These are phyloP conservation scores for Talaromyces nanjingensis DNA, from an alignment of 495 filamentous ascomycete species.

Conservation along the genomic window DNA sequence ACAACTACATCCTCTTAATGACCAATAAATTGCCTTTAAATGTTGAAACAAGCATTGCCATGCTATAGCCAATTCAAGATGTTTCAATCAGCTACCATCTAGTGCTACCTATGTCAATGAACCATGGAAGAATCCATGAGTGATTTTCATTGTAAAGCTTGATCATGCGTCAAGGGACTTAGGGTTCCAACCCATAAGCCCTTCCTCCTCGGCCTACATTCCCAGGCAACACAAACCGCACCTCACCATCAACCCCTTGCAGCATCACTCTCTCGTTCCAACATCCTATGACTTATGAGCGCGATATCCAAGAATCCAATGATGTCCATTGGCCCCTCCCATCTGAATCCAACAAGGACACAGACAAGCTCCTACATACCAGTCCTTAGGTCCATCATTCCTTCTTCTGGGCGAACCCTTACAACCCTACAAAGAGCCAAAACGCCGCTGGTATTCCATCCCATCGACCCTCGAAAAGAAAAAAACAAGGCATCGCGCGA, in stretches of 20 bases:
- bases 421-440: neutral
- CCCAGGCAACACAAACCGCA: neutral
- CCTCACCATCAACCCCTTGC: neutral
- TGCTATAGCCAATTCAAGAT: neutral
- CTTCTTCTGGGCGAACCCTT: neutral
- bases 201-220: neutral
- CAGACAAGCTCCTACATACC: conserved; percentile 1
- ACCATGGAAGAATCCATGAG: too few relatives aligned
- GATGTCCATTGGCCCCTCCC: neutral
- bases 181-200: neutral
- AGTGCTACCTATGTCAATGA: too few relatives aligned
- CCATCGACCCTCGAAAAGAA: neutral
- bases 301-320: neutral
- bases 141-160: too few relatives aligned
- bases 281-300: neutral
- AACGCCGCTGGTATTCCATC: neutral
- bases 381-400: neutral
- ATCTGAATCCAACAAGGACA: neutral
- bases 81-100: too few relatives aligned
- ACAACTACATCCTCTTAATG: neutral
- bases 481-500: neutral
- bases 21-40: neutral
- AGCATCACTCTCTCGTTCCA: neutral
- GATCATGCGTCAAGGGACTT: neutral
- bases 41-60: neutral